Evolutionary conservation across 306 rosid species (phyloP), one percentile per base, ranked within the genome.

Genomic region (Trifolium repens): DNA sequence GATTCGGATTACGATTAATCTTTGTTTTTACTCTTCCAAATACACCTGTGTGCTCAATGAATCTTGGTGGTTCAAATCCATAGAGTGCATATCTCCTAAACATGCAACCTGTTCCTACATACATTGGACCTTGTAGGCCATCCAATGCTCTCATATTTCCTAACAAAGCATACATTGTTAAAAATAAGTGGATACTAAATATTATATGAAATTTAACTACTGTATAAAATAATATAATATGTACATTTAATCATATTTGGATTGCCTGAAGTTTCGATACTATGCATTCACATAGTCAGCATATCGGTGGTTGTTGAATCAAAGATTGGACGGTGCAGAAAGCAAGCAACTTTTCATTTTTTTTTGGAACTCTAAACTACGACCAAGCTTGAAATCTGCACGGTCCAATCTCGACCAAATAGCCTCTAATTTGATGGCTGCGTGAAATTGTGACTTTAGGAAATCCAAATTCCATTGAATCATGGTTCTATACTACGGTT

Each of bases 51-150:
- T 90, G 92, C 82, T 92, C 96, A 66, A 79, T 79, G 67, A 91
- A 93, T 77, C 98, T 84, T 0, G 98, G 98, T 9, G 98, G 98
- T 80, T 84, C 88, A 78, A 88, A 92, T 15, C 98, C 98, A 17
- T 92, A 92, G 8, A 90, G 84, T 26, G 98, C 98, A 61, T 88
- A 87, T 49, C 94, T 84, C 78, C 98, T 63, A 49, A 92, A 92
- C 96, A 92, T 90, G 88, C 92, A 87, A 4, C 96, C 98, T 6
- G 98, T 92, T 30, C 98, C 98, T 16, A 90, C 96, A 26, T 92
- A 92, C 76, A 92, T 86, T 2, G 98, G 98, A 4, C 98, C 98
- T 81, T 92, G 96, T 3, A 90, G 96, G 24, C 98, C 98, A 78
- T 90, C 98, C 78, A 90, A 57, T 44, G 98, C 96, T 78, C 98